Conservation (phyloP, 139 green algal genomes). For the Trebouxia sp. region DNA sequence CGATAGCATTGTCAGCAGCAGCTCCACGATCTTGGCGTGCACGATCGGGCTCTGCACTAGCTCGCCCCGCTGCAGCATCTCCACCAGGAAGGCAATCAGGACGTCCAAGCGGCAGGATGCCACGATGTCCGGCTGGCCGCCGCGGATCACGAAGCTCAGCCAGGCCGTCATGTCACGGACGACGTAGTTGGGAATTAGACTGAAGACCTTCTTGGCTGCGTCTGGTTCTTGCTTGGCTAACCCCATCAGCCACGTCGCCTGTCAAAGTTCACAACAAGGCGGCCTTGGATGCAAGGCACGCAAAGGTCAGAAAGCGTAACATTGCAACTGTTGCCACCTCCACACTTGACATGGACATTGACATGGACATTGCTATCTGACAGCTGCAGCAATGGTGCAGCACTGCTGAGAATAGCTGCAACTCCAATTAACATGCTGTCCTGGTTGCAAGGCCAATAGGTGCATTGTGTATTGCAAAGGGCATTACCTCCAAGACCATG, state of each 20-base stretch:
- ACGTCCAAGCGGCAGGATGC: conserved; percentile 38
- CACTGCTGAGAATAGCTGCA: no score
- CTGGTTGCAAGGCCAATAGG: no score
- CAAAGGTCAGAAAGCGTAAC: no score
- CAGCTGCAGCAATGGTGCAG: no score
- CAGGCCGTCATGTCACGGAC: conserved; percentile 56
- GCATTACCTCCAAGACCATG: conserved; percentile 22
- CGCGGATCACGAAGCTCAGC: conserved; percentile 57
- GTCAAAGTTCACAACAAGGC: conserved; percentile 11
- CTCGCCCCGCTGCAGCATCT: conserved; percentile 53
- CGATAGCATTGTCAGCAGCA: conserved; percentile 73
- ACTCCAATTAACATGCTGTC: no score
- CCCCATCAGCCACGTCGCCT: conserved; percentile 56
- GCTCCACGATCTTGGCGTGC: conserved; percentile 60
- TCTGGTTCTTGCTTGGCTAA: conserved; percentile 32
- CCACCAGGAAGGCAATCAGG: conserved; percentile 50
- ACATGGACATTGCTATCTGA: not conserved
- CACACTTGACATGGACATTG: not conserved
- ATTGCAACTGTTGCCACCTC: not conserved
- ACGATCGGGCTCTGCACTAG: conserved; percentile 56
- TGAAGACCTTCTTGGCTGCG: conserved; percentile 26
- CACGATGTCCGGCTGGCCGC: conserved; percentile 42
- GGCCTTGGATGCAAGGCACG: no score
- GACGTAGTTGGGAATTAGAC: conserved; percentile 55
- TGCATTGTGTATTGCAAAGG: no score